Base-by-base conservation (phyloP, 768 basidiomycete genomes). In the Pholiota conissans region DNA sequence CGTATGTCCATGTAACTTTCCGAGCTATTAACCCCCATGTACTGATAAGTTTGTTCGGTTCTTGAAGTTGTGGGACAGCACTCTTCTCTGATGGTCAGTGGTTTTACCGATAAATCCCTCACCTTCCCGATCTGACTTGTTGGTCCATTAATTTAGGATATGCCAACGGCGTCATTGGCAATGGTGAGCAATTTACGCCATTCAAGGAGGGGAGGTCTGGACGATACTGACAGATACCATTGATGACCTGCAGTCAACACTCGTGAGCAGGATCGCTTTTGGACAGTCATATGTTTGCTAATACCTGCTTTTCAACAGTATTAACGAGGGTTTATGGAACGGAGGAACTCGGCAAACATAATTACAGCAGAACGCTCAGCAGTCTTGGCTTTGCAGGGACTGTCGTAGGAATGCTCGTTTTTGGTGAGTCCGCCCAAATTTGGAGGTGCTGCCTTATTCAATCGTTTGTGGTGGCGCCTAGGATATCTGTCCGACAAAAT, bases 381-480 rank as follows among this genome's bases (percentile, higher is more conserved):
- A 86, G 90, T 66, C 73, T 93, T 59, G 82, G 81, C 2, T 98
- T 96, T 62, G 94, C 87, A 28, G 94, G 94, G 13, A 91, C 88
- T 6, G 73, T 96, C n/a, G 79, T 93, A 9, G 93, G 95, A 32
- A 93, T 92, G 91, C 73, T 94, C 34, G 60, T 69, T 47, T 93
- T 94, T 64, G 90, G 91, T 72, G 51, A 37, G 71, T 59, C 8
- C 9, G n/a, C 18, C 7, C 18, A 9, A 10, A 18, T 45, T 20
- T 24, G 22, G 22, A 20, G 22, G 20, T 22, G 9, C 42, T 24
- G 2, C 4, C 20, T 1, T 13, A 45, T 45, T 45, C 6, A 45
- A 4, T 22, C 4, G 18, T 0, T 22, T 32, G 30, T 32, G 18
- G 8, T 24, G 42, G 42, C 22, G 20, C 42, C 11, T 45, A 79